Conservation (phyloP, 78 protist species). For the Salpingoeca rosetta region DNA sequence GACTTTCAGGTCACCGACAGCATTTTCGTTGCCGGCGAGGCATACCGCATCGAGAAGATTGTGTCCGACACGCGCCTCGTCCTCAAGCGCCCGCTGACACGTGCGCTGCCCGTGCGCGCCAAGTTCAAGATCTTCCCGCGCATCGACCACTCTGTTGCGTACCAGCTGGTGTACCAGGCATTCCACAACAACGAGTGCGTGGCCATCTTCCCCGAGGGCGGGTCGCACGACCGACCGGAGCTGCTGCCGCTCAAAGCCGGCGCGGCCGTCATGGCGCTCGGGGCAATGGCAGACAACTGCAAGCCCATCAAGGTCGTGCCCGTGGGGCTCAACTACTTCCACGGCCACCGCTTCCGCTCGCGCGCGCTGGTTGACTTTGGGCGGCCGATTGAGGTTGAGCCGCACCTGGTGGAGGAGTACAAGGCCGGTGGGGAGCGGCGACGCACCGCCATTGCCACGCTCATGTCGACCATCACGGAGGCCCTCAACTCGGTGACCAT, state of each 20-base stretch:
- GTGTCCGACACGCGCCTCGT: not conserved
- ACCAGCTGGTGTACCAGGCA: not conserved
- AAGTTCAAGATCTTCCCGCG: not conserved
- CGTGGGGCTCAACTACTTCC: constrained; percentile 33
- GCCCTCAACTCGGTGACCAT: constrained; percentile 13
- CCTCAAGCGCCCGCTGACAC: not conserved
- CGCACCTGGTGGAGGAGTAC: constrained; percentile 1
- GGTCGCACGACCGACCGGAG: constrained; percentile 28
- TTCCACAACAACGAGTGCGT: constrained; percentile 6
- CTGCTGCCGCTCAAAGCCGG: constrained; percentile 47
- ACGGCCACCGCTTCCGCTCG: constrained; percentile 31
- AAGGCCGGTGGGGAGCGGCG: not conserved
- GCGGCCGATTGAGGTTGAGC: constrained; percentile 5
- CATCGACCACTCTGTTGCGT: constrained; percentile 17
- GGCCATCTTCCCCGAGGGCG: constrained; percentile 54
- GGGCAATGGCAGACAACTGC: constrained; percentile 8
- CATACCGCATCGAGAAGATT: not conserved
- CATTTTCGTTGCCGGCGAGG: not conserved
- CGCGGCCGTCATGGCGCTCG: constrained; percentile 28
- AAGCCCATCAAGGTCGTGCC: constrained; percentile 10
- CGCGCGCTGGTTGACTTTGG: constrained; percentile 28
- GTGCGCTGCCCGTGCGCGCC: not conserved
- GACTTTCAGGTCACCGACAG: not conserved
- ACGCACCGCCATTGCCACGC: not conserved
- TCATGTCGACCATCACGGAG: not conserved